A percentile compares a stretch with the other conserved stretches of the same genome.
Conservation (phyloP, 2,329 filamentous ascomycete species). For the Cryphonectria parasitica region DNA sequence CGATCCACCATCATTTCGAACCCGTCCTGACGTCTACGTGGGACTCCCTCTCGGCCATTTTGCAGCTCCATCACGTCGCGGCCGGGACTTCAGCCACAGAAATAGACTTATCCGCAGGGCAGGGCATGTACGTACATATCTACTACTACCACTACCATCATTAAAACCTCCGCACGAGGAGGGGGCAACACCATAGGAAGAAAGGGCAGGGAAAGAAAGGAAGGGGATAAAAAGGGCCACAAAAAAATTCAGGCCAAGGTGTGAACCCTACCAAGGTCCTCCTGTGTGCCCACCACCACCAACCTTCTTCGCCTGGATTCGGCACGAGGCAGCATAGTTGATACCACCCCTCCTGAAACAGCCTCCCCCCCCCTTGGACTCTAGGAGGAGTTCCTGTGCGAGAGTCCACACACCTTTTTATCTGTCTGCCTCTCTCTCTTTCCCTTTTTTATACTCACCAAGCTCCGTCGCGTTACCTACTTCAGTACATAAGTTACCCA, state of each 20-base stretch:
- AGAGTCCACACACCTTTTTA: slow-evolving; percentile 23
- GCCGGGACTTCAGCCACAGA: background rate
- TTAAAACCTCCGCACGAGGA: background rate
- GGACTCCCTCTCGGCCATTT: background rate
- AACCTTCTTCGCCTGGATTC: slow-evolving; percentile 30
- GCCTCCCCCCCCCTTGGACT: slow-evolving; percentile 32
- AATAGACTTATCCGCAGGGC: background rate
- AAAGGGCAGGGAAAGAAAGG: background rate
- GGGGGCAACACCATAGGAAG: background rate
- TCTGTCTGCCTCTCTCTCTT: background rate
- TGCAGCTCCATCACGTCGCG: slow-evolving; percentile 6
- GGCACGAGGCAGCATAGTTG: slow-evolving; percentile 38
- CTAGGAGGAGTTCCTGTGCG: slow-evolving; percentile 23
- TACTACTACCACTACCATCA: background rate
- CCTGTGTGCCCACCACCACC: slow-evolving; percentile 29
- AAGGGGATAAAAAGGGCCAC: background rate
- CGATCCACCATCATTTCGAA: background rate
- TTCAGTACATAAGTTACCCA: background rate
- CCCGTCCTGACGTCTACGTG: slow-evolving; percentile 2
- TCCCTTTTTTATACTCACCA: slow-evolving; percentile 3
- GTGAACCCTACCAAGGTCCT: slow-evolving; percentile 20
- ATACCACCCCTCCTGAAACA: slow-evolving; percentile 42
- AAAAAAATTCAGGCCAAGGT: background rate
- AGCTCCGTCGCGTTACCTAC: slow-evolving; percentile 7
- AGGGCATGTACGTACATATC: slow-evolving; percentile 2